phyloP scores from a whole-genome alignment of 306 rosid species.

The Astragalus glycyphyllos region DNA sequence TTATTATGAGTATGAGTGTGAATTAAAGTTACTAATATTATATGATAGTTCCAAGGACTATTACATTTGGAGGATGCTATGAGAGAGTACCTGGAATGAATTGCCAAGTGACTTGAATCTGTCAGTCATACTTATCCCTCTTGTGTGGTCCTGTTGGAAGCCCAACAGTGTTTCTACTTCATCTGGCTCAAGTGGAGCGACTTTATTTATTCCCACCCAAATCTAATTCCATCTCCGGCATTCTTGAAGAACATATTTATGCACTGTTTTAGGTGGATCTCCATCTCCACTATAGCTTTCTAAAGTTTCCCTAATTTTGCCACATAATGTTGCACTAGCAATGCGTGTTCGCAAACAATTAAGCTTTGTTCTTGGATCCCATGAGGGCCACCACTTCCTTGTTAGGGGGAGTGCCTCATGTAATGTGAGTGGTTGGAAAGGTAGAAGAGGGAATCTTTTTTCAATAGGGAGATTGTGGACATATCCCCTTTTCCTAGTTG shows the following conservation, averaged over 20 bases:
- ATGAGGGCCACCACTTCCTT: conserved; percentile 94
- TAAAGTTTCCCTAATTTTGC: conserved; percentile 75
- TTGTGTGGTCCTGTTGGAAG: conserved; percentile 90
- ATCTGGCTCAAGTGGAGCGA: conserved; percentile 95
- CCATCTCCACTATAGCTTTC: conserved; percentile 52
- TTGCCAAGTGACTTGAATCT: conserved; percentile 93
- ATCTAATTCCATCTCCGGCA: conserved; percentile 95
- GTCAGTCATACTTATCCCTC: conserved; percentile 94
- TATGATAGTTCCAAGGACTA: too few relatives aligned
- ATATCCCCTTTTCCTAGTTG: conserved; percentile 93
- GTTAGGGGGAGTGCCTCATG: conserved; percentile 85
- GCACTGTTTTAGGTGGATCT: conserved; percentile 63
- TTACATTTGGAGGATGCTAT: too few relatives aligned
- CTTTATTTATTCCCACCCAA: conserved; percentile 97
- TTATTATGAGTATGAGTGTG: too few relatives aligned
- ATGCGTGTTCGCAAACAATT: conserved; percentile 80
- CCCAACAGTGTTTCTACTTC: conserved; percentile 91
- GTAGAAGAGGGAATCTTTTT: conserved; percentile 80
- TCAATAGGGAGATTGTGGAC: conserved; percentile 86
- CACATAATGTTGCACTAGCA: conserved; percentile 74
- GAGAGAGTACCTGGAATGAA: conserved; percentile 68
- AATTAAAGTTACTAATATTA: neutral
- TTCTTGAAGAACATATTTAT: conserved; percentile 67
- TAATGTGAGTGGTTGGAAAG: conserved; percentile 76
- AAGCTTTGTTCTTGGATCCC: conserved; percentile 79